These are phyloP conservation scores for Podospora bellae-mahoneyi DNA, from an alignment of 495 filamentous ascomycete genomes.

Conservation along the genomic window DNA sequence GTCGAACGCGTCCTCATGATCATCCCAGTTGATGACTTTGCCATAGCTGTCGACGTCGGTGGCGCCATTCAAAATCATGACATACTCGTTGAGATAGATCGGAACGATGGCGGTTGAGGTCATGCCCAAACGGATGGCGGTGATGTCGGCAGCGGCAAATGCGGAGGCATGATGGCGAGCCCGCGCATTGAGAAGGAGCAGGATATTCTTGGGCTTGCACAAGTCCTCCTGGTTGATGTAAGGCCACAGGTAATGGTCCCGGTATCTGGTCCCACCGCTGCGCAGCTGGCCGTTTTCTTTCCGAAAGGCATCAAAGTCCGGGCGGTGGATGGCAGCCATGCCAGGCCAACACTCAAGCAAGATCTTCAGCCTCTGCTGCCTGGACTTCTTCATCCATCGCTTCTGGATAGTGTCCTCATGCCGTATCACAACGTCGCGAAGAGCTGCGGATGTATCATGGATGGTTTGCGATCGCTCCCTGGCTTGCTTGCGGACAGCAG, in stretches of 20 bases:
- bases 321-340: constrained; percentile 49
- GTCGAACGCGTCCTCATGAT: constrained; percentile 22
- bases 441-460: background rate
- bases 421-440: constrained; percentile 33
- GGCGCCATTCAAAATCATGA: constrained; percentile 42
- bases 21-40: constrained; percentile 39
- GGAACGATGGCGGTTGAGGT: constrained; percentile 23
- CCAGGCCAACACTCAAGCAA: constrained; percentile 45
- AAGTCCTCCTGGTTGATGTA: constrained; percentile 60
- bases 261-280: constrained; percentile 11
- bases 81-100: constrained; percentile 33
- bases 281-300: constrained; percentile 22
- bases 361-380: constrained; percentile 38
- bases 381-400: constrained; percentile 50
- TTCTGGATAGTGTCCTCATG: constrained; percentile 47
- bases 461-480: background rate
- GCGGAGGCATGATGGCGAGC: constrained; percentile 41
- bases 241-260: constrained; percentile 45
- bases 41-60: constrained; percentile 42
- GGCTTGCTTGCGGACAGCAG: background rate
- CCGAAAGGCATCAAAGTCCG: constrained; percentile 47
- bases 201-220: constrained; percentile 37
- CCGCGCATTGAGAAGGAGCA: constrained; percentile 49
- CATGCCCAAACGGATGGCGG: constrained; percentile 9
- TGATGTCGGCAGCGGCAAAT: constrained; percentile 43